Evolutionary conservation across 78 protist genomes (phyloP).

Genomic region (Isochrysis galbana): DNA sequence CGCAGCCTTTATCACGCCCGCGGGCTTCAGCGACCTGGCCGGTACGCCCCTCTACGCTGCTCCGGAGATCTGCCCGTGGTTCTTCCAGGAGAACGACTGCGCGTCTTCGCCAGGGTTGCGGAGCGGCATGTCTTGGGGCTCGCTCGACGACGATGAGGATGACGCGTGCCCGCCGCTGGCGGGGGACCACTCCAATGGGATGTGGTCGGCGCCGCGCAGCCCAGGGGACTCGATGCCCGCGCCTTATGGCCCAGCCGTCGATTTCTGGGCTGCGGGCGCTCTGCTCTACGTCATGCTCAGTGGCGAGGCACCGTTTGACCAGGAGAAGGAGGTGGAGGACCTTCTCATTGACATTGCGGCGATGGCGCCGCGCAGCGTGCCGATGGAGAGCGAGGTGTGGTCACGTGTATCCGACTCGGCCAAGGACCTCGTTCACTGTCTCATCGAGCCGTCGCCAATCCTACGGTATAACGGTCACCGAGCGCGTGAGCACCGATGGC

Average conservation of each 20-base stretch:
- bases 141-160: no score
- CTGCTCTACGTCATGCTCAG: slow-evolving; percentile 20
- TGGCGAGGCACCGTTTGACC: slow-evolving; percentile 41
- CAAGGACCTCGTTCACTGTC: neutral
- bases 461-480: neutral
- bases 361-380: neutral
- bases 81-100: neutral
- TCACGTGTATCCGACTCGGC: neutral
- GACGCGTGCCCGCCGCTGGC: neutral
- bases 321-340: neutral
- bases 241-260: slow-evolving; percentile 28
- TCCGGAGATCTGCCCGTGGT: neutral
- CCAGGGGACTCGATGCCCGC: neutral
- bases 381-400: neutral
- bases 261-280: slow-evolving; percentile 49
- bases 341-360: neutral
- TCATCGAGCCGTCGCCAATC: neutral
- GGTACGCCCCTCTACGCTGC: slow-evolving; percentile 8
- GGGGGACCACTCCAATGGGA: no score
- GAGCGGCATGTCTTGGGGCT: no score
- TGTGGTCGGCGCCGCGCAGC: neutral
- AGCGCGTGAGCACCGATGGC: neutral
- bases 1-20: neutral
- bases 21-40: neutral
- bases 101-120: no score